A percentile compares a stretch with the other conserved stretches of the same genome.
phyloP scores from a whole-genome alignment of 1,284 basidiomycete genomes.

The Malassezia cuniculi region DNA sequence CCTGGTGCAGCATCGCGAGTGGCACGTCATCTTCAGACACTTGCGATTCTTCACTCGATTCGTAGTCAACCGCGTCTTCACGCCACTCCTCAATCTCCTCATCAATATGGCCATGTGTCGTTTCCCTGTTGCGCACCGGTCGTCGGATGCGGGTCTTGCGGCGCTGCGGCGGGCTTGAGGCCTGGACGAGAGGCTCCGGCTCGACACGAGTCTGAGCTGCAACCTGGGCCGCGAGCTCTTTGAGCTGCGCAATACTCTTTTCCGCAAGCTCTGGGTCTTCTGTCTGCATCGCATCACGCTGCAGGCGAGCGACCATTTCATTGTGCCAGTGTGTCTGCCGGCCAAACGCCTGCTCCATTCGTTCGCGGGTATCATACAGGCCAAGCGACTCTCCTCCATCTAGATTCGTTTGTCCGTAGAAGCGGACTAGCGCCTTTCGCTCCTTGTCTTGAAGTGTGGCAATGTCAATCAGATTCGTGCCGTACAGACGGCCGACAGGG shows the following conservation, averaged over 20 bases:
- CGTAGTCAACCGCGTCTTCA: no score
- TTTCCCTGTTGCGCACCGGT: no score
- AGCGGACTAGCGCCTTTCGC: conserved; percentile 19
- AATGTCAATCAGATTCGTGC: conserved; percentile 35
- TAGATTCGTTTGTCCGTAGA: conserved; percentile 35
- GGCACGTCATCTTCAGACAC: conserved; percentile 22
- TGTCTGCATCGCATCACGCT: conserved; percentile 6
- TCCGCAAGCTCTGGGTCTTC: not conserved
- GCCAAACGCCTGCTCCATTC: conserved; percentile 40
- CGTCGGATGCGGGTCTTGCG: no score
- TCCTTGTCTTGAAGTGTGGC: conserved; percentile 18
- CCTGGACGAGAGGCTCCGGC: no score
- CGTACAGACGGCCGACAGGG: conserved; percentile 38
- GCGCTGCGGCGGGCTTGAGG: no score
- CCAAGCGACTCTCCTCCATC: conserved; percentile 17
- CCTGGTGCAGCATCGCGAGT: conserved; percentile 1
- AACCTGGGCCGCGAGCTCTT: no score
- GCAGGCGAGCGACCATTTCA: conserved; percentile 20
- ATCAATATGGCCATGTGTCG: no score
- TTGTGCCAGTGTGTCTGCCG: conserved; percentile 21
- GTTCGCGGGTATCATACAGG: conserved; percentile 32
- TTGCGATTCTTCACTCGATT: no score
- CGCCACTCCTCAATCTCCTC: no score
- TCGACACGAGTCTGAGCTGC: no score
- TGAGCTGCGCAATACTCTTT: not conserved